A percentile compares a stretch with the other conserved stretches of the same genome.
Conservation (phyloP, 78 protist genomes). For the Dictyostelium capitatum region DNA sequence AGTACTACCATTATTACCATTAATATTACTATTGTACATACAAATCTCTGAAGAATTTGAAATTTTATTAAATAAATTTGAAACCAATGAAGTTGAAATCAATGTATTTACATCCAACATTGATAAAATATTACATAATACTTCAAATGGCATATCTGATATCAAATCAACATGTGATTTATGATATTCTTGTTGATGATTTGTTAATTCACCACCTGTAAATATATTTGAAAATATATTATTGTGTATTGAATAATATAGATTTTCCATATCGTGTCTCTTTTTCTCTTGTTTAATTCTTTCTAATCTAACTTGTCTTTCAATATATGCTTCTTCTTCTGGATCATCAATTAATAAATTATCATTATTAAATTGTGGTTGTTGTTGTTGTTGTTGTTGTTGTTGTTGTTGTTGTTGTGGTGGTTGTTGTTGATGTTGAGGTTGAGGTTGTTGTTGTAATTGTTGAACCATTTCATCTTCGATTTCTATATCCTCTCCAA, state of each 20-base stretch:
- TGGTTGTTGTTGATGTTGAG: background rate
- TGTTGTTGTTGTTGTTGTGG: background rate
- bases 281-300: background rate
- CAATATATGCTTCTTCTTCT: slow-evolving; percentile 10
- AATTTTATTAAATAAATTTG: slow-evolving; percentile 28
- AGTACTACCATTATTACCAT: too few species aligned
- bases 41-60: slow-evolving; percentile 45
- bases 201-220: slow-evolving; percentile 19
- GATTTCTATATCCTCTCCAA: background rate
- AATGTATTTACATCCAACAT: background rate
- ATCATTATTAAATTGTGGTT: background rate
- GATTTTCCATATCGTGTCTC: background rate
- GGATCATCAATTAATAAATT: background rate
- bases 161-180: background rate
- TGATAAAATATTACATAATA: slow-evolving; percentile 7
- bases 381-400: background rate
- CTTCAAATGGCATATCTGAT: slow-evolving; percentile 48
- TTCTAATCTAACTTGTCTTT: background rate
- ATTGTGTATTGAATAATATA: background rate
- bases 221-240: background rate
- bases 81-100: slow-evolving; percentile 16
- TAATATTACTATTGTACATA: too few species aligned
- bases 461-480: background rate
- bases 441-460: background rate
- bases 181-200: slow-evolving; percentile 6